Evolutionary conservation across 2,329 filamentous ascomycete species (phyloP), one percentile per base, ranked within the genome.

Genomic region (Chrysoporthe austroafricana): DNA sequence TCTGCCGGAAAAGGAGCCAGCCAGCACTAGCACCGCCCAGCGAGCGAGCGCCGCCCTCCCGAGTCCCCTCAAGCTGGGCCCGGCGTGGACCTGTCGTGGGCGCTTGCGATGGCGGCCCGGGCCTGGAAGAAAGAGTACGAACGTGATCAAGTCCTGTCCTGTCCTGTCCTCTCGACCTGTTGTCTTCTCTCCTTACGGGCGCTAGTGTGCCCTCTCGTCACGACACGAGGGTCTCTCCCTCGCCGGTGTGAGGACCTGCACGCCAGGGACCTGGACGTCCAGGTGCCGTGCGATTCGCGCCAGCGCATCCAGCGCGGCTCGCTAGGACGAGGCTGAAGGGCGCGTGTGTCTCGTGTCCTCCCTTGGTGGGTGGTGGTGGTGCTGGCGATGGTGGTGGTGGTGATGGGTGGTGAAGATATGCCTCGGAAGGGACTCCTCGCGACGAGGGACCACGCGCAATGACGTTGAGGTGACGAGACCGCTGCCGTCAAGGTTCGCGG

Each of bases 381-480:
- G 14, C 6, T 56, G 52, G 26, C 26, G 26, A 26, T 26, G 26
- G 26, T 26, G 26, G 26, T 26, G 26, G 26, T 26, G 26, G 26
- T 26, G 26, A 26, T 26, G 26, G 52, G 32, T 56, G 52, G 34
- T 13, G 16, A 36, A 36, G 32, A 57, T 16, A 32, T 36, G 32
- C 18, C 52, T 16, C 11, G 7, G 26, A 14, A n/a, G 13, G 34
- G 6, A 36, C 16, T 39, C 16, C 8, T 57, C 32, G 52, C 18
- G 11, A 39, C 3, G 32, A 39, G 34, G 52, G 16, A 39, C 14
- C 21, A 26, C 42, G 58, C 43, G 36, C 42, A 63, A 62, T 60
- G 61, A 64, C 50, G 62, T 46, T 11, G 39, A 32, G 43, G 26
- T 59, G 48, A 58, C 66, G 61, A 48, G 46, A 26, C 11, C 26